phyloP scores from a whole-genome alignment of 768 basidiomycete species.

The Suillus ampliporus region DNA sequence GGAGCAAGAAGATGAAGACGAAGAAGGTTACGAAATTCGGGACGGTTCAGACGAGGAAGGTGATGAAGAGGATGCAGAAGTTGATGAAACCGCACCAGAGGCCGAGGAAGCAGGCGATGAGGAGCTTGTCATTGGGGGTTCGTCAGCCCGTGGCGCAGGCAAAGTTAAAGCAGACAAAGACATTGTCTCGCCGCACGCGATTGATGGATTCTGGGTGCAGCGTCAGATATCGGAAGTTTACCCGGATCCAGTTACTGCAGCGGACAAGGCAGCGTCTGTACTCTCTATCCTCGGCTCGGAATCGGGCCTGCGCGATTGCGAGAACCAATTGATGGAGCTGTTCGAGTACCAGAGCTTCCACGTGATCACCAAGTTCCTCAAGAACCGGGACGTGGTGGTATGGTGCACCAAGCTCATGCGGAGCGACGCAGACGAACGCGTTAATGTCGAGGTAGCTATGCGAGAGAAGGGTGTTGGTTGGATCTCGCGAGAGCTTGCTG shows the following conservation, averaged over 20 bases:
- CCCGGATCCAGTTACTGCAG: slow-evolving; percentile 92
- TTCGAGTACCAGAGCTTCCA: slow-evolving; percentile 95
- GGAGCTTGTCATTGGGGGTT: slow-evolving; percentile 79
- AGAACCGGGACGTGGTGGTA: slow-evolving; percentile 94
- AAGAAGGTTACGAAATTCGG: slow-evolving; percentile 84
- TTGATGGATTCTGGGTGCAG: slow-evolving; percentile 99
- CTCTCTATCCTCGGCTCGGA: slow-evolving; percentile 88
- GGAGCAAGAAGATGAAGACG: slow-evolving; percentile 92
- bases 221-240: slow-evolving; percentile 91
- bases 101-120: slow-evolving; percentile 60
- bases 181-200: slow-evolving; percentile 83
- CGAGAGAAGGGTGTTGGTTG: slow-evolving; percentile 95
- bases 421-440: slow-evolving; percentile 83
- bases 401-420: slow-evolving; percentile 98
- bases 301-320: slow-evolving; percentile 86
- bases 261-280: slow-evolving; percentile 87
- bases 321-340: slow-evolving; percentile 95
- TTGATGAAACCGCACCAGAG: slow-evolving; percentile 42
- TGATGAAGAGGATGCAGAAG: slow-evolving; percentile 59
- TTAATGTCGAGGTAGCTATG: slow-evolving; percentile 98
- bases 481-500: slow-evolving; percentile 89
- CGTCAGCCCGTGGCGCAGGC: slow-evolving; percentile 48
- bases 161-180: slow-evolving; percentile 72
- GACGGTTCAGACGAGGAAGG: slow-evolving; percentile 83
- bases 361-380: slow-evolving; percentile 86